Base-by-base conservation (phyloP, 495 filamentous ascomycete genomes). In the Oleoguttula mirabilis region DNA sequence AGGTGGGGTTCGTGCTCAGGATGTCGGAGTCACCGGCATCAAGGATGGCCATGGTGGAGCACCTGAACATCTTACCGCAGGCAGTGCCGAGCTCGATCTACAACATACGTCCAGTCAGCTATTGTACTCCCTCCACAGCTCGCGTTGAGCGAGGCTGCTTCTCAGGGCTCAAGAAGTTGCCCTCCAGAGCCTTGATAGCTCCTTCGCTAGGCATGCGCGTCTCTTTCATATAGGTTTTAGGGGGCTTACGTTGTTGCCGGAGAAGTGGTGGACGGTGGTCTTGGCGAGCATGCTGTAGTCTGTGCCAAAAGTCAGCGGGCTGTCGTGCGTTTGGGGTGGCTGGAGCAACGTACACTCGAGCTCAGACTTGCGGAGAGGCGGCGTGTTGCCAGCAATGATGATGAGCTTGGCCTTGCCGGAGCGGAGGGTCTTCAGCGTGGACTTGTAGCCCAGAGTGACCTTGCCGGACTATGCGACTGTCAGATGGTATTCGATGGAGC, bases 11-110 rank as follows among this genome's bases (percentile, higher is more conserved):
- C 56, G 80, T 75, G 67, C 65, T 75, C 55, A 98, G 73, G 66
- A 96, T 95, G 69, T 98, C 88, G 41, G 83, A 90, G 77, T 96
- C 90, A 81, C 90, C 90, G 65, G 85, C 87, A 68, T 95, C 88
- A 32, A 96, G 67, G 63, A 95, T 79, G 47, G 87, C 78, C 85
- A 96, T 92, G 60, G 86, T 92, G 39, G 80, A 82, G 75, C 86
- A 94, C 43, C 78, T 67, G 75, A 80, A 82, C 54, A 93, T 77
- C 67, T 92, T 92, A 66, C 86, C 86, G 66, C 82, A 85, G 35
- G 88, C 84, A 55, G 86, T 94, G 48, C 90, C 90, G 42, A 98
- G 73, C 67, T 96, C 88, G 63, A 95, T 94, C 88, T 95, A 61
- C 67, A 28, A 14, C 53, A 37, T 43, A 30, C 2, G 28, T 31